Evolutionary conservation across 1,284 basidiomycete species (phyloP), one percentile per base, ranked within the genome.

Genomic region (Irpex sp.): DNA sequence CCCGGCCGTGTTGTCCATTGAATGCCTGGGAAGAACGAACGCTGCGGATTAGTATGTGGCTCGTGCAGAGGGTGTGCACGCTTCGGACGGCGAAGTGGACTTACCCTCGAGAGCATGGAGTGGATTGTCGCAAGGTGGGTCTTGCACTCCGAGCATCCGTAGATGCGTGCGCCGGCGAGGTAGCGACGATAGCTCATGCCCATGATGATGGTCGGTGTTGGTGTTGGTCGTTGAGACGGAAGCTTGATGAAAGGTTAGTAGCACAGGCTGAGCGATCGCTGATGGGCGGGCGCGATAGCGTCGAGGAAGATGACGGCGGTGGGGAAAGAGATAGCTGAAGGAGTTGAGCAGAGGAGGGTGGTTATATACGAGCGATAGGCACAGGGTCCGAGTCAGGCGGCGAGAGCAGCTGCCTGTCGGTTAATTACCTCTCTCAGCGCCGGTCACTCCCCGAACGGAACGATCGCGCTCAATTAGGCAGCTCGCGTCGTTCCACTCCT

Each of bases 51-150:
- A 54, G 47, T 57, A 33, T 26, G 49, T 43, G 49, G 37, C 39
- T 36, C 26, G 43, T 19, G 26, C 17, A 7, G 4, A 63, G 43
- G 62, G 8, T 61, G 13, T 37, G 57, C 61, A 57, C 4, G 21
- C 47, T n/a, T 26, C 47, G 47, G 51, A 8, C 60, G 50, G 17
- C 31, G 33, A 9, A 35, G 37, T 50, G 21, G n/a, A 77, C 89
- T 71, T 72, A 95, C 95, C 76, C 92, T 85, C 66, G 94, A 96
- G 67, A 98, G 88, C 85, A 98, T 92, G 60, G 88, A 89, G 75
- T 97, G 94, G 61, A 92, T 90, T 8, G 95, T 95, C 9, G 95
- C 90, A 56, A 99, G 86, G 77, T 99, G 97, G 21, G 96, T 98
- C 73, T 86, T 90, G 84, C 97, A 99, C 60, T 81, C 87, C 61